Evolutionary conservation across 345 rosid species (phyloP).

Genomic region (Gossypium anomalum): DNA sequence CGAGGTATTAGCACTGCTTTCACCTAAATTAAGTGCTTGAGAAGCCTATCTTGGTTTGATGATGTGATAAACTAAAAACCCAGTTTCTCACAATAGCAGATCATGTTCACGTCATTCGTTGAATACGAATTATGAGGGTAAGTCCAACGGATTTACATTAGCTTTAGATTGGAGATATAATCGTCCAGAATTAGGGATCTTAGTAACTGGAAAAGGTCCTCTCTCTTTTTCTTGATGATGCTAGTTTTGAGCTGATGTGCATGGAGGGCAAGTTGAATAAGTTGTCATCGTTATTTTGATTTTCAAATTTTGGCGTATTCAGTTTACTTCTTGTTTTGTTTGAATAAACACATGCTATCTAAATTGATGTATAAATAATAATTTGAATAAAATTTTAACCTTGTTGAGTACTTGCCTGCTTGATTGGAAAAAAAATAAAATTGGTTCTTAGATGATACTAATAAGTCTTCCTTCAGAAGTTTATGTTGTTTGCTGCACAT

Average conservation of each 20-base stretch:
- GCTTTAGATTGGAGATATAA: not conserved
- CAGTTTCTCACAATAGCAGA: not conserved
- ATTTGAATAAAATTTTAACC: too few species aligned
- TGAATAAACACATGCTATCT: not conserved
- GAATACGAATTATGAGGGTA: not conserved
- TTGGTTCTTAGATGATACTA: too few species aligned
- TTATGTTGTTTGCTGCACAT: not conserved
- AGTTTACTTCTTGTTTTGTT: not conserved
- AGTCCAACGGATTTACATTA: not conserved
- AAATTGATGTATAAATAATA: too few species aligned
- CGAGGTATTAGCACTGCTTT: not conserved
- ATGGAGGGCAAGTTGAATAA: not conserved
- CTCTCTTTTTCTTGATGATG: not conserved
- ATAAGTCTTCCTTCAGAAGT: not conserved
- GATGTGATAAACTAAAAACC: not conserved
- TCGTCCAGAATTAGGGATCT: not conserved
- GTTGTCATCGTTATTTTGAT: not conserved
- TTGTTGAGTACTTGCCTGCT: too few species aligned
- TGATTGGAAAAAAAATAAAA: too few species aligned
- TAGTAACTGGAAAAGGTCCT: not conserved
- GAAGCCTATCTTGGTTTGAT: not conserved
- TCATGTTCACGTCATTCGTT: not conserved
- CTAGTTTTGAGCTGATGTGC: not conserved
- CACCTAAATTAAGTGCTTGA: not conserved
- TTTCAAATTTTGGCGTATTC: not conserved